Conservation (phyloP, 1,284 basidiomycete species). For the Phellopilus nigrolimitatus region DNA sequence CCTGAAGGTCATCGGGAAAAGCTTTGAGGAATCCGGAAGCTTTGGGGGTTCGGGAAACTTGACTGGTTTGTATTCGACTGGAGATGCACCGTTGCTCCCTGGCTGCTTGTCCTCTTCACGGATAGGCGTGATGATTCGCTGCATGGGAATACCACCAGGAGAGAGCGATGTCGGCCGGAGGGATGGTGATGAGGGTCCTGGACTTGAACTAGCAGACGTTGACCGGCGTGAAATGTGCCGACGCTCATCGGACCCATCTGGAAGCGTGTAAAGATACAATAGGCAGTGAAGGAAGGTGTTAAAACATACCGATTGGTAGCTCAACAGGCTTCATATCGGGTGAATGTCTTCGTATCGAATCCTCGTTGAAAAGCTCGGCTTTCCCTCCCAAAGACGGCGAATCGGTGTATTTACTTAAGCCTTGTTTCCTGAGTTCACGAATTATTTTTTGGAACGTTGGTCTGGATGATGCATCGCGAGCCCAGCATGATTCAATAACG, state of each 20-base stretch:
- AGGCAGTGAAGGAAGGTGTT: too few relatives aligned
- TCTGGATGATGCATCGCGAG: slow-evolving; percentile 37
- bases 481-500: slow-evolving; percentile 48
- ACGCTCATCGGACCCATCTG: not conserved
- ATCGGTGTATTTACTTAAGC: slow-evolving; percentile 29
- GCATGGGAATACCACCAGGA: slow-evolving; percentile 17
- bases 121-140: slow-evolving; percentile 21
- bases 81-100: slow-evolving; percentile 8
- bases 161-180: slow-evolving; percentile 2
- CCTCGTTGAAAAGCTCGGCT: slow-evolving; percentile 21
- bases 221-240: not conserved
- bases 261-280: not conserved
- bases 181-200: not conserved
- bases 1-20: not conserved
- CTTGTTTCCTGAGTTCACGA: slow-evolving; percentile 35
- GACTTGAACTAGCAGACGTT: slow-evolving; percentile 11
- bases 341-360: slow-evolving; percentile 20
- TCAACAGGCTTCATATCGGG: slow-evolving; percentile 18
- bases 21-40: slow-evolving; percentile 4
- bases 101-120: slow-evolving; percentile 13
- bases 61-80: slow-evolving; percentile 13
- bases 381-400: slow-evolving; percentile 23
- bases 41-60: slow-evolving; percentile 3
- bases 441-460: slow-evolving; percentile 47
- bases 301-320: slow-evolving; percentile 1